phyloP scores from a whole-genome alignment of 2,329 filamentous ascomycete genomes.

The Alternaria longipes region DNA sequence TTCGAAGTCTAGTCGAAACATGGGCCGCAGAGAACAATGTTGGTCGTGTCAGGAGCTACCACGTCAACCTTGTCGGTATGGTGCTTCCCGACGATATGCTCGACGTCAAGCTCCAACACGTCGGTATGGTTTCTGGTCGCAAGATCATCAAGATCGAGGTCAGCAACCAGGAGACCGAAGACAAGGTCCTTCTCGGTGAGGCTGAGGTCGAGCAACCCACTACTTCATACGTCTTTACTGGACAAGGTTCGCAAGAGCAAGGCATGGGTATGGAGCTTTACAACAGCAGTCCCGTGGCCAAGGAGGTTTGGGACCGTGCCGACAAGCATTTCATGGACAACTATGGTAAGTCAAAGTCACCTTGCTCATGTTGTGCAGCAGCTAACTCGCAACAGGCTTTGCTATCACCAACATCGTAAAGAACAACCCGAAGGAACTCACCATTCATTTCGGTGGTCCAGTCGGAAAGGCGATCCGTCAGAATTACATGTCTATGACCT shows the following conservation, averaged over 20 bases:
- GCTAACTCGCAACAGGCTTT: conserved; percentile 69
- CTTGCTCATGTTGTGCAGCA: background rate
- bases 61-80: conserved; percentile 97
- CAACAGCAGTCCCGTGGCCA: conserved; percentile 88
- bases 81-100: conserved; percentile 96
- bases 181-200: conserved; percentile 94
- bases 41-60: conserved; percentile 95
- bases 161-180: conserved; percentile 92
- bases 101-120: conserved; percentile 92
- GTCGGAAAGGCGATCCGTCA: conserved; percentile 96
- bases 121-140: conserved; percentile 96
- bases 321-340: conserved; percentile 99
- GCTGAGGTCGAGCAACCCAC: conserved; percentile 98
- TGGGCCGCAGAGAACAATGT: conserved; percentile 99
- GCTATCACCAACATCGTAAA: conserved; percentile 98
- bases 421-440: conserved; percentile 99
- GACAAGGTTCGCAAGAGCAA: conserved; percentile 97
- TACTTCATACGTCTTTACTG: conserved; percentile 96
- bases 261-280: conserved; percentile 99
- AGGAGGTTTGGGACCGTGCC: conserved; percentile 90
- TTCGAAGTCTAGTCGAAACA: conserved; percentile 94
- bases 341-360: conserved; percentile 73
- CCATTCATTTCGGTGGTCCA: conserved; percentile 96
- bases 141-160: conserved; percentile 99
- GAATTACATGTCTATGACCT: conserved; percentile 99